Base-by-base conservation (phyloP, 257 asterid species). In the Solanum neorickii region DNA sequence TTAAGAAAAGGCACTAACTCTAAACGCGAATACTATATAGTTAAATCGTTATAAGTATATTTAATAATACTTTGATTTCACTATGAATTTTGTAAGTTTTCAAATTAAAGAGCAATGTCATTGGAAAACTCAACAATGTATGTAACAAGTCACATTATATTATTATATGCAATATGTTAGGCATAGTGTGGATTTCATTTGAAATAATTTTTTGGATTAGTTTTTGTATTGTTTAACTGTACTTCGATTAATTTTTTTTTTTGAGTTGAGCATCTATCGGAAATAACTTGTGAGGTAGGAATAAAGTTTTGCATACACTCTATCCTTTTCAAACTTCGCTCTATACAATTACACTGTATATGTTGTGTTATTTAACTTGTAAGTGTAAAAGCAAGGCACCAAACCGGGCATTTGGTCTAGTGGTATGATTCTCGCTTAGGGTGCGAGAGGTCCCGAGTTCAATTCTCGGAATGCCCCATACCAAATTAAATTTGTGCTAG, bases 361-460 rank as follows among this genome's bases (percentile, higher is more conserved):
- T 60, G 3, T 2, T 60, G 1, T 60, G 1, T 3, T 60, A 27
- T 15, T 9, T 52, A 1, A 16, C 6, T 3, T 0, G 0, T 52
- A 52, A 49, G 62, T 52, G 62, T 52, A 52, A 52, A 52, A 16
- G 1, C 16, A 52, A 16, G 23, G 23, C 37, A 68, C 29, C 59
- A 13, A 2, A 0, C 1, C 27, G 94, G 97, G 95, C 95, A 93
- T 93, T 94, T 92, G 96, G 93, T 94, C 97, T 94, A 93, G 94
- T 92, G 95, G 97, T 91, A 92, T 93, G 95, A 94, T 93, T 93
- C 94, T 94, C 92, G 94, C 94, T 93, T 93, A 94, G 96, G 97
- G 97, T 94, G 96, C 95, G 93, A 93, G 97, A 92, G 98, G 98
- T 93, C 94, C 95, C 94, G 94, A 92, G 95, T 94, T 94, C 96